Evolutionary conservation across 805 yeast genomes (phyloP), one percentile per base, ranked within the genome.

Genomic region (Wickerhamomyces chambardii): DNA sequence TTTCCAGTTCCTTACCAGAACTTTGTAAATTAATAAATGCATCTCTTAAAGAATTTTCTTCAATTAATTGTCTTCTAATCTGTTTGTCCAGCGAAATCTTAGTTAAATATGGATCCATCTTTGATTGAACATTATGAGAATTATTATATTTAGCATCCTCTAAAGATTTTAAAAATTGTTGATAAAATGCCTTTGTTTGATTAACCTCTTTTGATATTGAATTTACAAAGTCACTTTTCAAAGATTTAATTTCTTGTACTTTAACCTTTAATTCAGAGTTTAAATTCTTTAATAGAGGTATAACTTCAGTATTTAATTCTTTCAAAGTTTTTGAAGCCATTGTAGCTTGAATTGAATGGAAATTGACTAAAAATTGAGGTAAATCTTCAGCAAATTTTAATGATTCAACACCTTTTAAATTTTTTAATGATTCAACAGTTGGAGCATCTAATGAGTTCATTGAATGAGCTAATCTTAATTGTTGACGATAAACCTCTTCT

Each of bases 401-500:
- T 39, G 37, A 29, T 48, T 40, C 33, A 48, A 47, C 15, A 49
- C 57, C 29, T 45, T 47, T 10, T 42, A 37, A 2, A 48, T 35
- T 9, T 48, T 51, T 28, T 52, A 57, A 1, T 50, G 32, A 2
- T 53, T 37, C 36, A 56, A 56, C 28, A 57, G 51, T 14, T 67
- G 62, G 46, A 63, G n/a, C 26, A 24, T 24, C 26, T 24, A 24
- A 24, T 6, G 26, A 64, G 38, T 64, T 63, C 15, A 84, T 79
- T 9, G 95, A 86, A 53, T 85, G 89, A 40, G 85, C 84, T 31
- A 87, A 67, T 34, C 95, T 64, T 34, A 79, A 59, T 45, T 85
- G 92, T 50, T 85, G 95, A 39, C 95, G 74, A 26, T 84, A 78
- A 15, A 85, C 72, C 52, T 89, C 95, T 56, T 89, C 96, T 53